phyloP scores from a whole-genome alignment of 2,329 filamentous ascomycete species.

The Trichoderma atrobrunneum region DNA sequence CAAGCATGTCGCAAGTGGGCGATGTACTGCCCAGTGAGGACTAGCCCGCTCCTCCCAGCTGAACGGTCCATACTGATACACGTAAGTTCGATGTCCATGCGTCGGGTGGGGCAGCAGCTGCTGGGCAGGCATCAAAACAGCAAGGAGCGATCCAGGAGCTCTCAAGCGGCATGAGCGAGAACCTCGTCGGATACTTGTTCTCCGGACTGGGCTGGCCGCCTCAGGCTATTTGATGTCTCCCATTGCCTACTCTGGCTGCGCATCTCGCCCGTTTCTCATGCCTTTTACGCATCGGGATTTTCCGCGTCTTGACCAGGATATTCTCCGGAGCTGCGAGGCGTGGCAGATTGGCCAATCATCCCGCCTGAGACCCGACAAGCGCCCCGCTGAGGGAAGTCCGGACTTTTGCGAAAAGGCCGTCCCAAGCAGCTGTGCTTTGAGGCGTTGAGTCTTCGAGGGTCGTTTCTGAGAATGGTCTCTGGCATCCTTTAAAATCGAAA shows the following conservation, averaged over 20 bases:
- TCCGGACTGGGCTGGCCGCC: not conserved
- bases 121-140: not conserved
- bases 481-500: conserved; percentile 15
- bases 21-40: not conserved
- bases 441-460: conserved; percentile 1
- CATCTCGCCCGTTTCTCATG: not conserved
- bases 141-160: not conserved
- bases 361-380: not conserved
- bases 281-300: not conserved
- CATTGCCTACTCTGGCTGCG: not conserved
- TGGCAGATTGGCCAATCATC: conserved; percentile 8
- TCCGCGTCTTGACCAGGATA: not conserved
- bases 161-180: not conserved
- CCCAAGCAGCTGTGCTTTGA: not conserved
- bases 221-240: not conserved
- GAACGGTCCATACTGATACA: not conserved
- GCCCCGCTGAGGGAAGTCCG: conserved; percentile 10
- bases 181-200: not conserved
- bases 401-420: conserved; percentile 21
- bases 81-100: not conserved
- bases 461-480: not conserved
- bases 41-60: not conserved
- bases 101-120: not conserved
- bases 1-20: not conserved
- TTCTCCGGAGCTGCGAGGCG: conserved; percentile 8